Percentiles rank a stretch among this genome's conserved stretches.
These are phyloP conservation scores for Saccharomyces eubayanus DNA, from an alignment of 805 yeast species.

Conservation along the genomic window DNA sequence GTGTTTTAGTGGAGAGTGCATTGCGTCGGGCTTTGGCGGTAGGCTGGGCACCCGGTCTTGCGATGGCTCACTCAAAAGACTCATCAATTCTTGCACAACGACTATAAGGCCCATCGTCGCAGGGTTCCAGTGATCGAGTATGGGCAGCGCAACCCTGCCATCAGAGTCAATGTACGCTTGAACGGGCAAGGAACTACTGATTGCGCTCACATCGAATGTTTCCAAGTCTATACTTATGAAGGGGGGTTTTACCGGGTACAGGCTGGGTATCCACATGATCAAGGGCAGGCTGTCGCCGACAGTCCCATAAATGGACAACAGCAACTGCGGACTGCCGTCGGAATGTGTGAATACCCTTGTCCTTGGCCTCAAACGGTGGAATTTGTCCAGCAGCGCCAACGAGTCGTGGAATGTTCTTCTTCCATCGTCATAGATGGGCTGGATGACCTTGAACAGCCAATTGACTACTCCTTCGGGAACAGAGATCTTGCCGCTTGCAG, in stretches of 20 bases:
- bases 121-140: conserved; percentile 49
- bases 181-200: conserved; percentile 36
- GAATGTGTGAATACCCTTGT: conserved; percentile 55
- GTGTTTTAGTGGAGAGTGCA: neutral
- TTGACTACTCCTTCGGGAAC: conserved; percentile 33
- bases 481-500: neutral
- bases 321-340: conserved; percentile 50
- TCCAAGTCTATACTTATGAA: conserved; percentile 45
- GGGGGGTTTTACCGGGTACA: conserved; percentile 65
- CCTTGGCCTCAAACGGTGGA: conserved; percentile 52
- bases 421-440: conserved; percentile 48
- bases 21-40: neutral
- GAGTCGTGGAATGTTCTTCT: conserved; percentile 56
- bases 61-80: neutral
- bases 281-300: conserved; percentile 43
- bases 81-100: conserved; percentile 8
- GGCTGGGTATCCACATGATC: conserved; percentile 67
- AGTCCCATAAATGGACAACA: conserved; percentile 56
- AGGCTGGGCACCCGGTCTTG: neutral
- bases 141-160: conserved; percentile 67
- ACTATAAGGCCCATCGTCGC: conserved; percentile 8
- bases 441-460: conserved; percentile 51
- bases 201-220: conserved; percentile 39
- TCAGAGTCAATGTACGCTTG: conserved; percentile 60
- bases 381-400: conserved; percentile 39